Evolutionary conservation across 2,329 filamentous ascomycete species (phyloP), one percentile per base, ranked within the genome.

Genomic region (Nannizzia gypsea): DNA sequence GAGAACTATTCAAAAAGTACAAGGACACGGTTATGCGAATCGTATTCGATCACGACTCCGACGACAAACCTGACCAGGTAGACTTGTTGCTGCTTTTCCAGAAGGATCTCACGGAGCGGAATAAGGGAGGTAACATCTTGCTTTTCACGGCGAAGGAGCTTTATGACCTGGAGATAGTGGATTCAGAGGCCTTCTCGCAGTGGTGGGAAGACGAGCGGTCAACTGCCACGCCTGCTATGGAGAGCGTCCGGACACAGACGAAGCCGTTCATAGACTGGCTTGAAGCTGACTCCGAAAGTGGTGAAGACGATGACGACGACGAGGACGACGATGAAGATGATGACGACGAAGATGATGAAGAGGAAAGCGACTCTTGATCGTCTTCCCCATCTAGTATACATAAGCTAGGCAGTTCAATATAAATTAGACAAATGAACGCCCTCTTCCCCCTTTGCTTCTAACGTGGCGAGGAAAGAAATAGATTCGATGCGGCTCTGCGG

Each of bases 161-260:
- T 57, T 95, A 95, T 70, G 84, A 88, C 65, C 74, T 88, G 56
- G 93, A 97, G 65, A 80, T 95, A 15, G 75, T 96, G 1, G 90
- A 96, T 70, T 90, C 96, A 68, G 91, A 96, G 46, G 90, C 88
- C 0, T 88, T 96, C 65, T 76, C 92, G 67, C 81, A 82, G 55
- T 99, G 93, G 93, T 97, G 91, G 91, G 82, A 79, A 20, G 87
- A 95, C 71, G 79, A 81, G 73, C 79, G 85, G 67, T 86, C 87
- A 4, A 80, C 75, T 24, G 84, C 84, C 59, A 84, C 79, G 13
- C 86, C 88, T 59, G 81, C 82, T 58, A 83, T 96, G 85, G 74
- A 74, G 61, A 81, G 76, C 56, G 83, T 96, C 15, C 85, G 86
- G 70, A 82, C 82, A 62, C 88, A 88, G 75, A 90, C 88, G 61